A percentile compares a stretch with the other conserved stretches of the same genome.
Evolutionary conservation across 1,284 basidiomycete species (phyloP).

Genomic region (Trametes versicolor): DNA sequence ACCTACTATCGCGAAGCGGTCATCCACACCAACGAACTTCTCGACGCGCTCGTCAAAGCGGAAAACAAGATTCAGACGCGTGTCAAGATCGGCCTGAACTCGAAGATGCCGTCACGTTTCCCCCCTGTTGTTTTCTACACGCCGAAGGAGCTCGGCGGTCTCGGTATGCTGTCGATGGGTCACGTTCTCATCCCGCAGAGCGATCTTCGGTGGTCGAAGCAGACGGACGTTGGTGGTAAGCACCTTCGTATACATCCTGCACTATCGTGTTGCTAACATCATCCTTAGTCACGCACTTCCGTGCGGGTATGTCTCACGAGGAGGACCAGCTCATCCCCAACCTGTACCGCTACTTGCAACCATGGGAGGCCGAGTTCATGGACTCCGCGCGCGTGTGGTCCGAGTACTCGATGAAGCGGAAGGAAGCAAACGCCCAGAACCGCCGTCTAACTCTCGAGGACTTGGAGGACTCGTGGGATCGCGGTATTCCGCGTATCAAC

Average conservation of each 20-base stretch:
- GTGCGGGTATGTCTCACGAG: slow-evolving; percentile 96
- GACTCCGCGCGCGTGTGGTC: slow-evolving; percentile 99
- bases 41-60: slow-evolving; percentile 94
- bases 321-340: slow-evolving; percentile 97
- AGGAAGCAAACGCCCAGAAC: slow-evolving; percentile 98
- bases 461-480: slow-evolving; percentile 97
- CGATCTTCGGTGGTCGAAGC: slow-evolving; percentile 97
- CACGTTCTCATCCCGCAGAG: slow-evolving; percentile 98
- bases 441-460: slow-evolving; percentile 96
- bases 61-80: slow-evolving; percentile 99
- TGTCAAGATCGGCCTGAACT: slow-evolving; percentile 98
- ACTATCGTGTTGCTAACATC: slow-evolving; percentile 20
- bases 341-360: slow-evolving; percentile 97
- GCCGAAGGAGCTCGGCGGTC: slow-evolving; percentile 95
- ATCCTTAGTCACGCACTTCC: slow-evolving; percentile 88
- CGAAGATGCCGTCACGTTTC: slow-evolving; percentile 99
- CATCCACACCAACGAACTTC: slow-evolving; percentile 95
- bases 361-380: slow-evolving; percentile 99
- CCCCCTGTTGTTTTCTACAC: slow-evolving; percentile 98
- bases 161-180: slow-evolving; percentile 99
- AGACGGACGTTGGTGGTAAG: slow-evolving; percentile 92
- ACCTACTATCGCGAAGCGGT: slow-evolving; percentile 99
- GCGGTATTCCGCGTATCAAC: slow-evolving; percentile 98
- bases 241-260: slow-evolving; percentile 34
- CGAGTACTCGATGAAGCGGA: slow-evolving; percentile 99